These are phyloP conservation scores for Xylaria bambusicola DNA, from an alignment of 495 filamentous ascomycete genomes.

Conservation along the genomic window DNA sequence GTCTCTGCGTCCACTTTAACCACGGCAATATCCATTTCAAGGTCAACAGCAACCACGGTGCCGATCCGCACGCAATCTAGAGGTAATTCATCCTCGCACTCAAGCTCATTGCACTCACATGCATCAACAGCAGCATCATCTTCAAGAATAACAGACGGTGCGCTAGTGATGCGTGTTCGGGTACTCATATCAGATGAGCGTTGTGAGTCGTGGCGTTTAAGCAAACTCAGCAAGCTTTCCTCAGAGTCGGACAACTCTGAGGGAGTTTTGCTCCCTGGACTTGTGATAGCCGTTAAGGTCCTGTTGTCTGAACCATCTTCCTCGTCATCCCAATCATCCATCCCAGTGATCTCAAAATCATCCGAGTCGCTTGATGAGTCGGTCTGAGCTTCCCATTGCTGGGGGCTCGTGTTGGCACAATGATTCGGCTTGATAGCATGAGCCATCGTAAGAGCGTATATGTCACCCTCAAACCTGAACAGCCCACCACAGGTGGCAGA, in stretches of 20 bases:
- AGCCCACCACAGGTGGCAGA: slow-evolving; percentile 8
- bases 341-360: slow-evolving; percentile 14
- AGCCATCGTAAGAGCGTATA: slow-evolving; percentile 4
- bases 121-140: neutral
- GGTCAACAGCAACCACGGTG: slow-evolving; percentile 2
- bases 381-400: neutral
- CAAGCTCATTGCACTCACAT: neutral
- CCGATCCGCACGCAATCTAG: neutral
- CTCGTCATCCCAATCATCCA: slow-evolving; percentile 10
- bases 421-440: slow-evolving; percentile 3
- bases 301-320: neutral
- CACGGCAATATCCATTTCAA: slow-evolving; percentile 6
- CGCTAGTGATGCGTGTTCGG: neutral
- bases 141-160: neutral
- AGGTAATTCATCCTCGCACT: neutral
- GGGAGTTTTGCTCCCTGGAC: slow-evolving; percentile 8
- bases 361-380: slow-evolving; percentile 9
- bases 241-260: slow-evolving; percentile 9
- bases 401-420: neutral
- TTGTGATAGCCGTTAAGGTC: slow-evolving; percentile 10
- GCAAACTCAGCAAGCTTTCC: slow-evolving; percentile 7
- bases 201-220: slow-evolving; percentile 4
- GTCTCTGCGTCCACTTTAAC: neutral
- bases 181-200: slow-evolving; percentile 1
- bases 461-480: neutral